Base-by-base conservation (phyloP, 495 filamentous ascomycete species). In the Aspergillus nidulans region DNA sequence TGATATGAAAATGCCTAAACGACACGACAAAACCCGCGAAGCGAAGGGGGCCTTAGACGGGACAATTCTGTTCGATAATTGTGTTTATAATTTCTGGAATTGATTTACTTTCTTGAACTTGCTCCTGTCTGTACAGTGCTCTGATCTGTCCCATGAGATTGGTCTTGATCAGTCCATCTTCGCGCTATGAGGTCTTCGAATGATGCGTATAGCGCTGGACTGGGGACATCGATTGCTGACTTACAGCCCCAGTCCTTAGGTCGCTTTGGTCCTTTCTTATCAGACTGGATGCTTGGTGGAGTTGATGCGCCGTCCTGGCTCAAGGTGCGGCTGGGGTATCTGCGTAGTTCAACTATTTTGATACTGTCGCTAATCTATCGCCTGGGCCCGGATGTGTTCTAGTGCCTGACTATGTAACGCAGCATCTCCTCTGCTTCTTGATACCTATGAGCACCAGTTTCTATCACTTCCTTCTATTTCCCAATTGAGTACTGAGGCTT, bases 71-170 rank as follows among this genome's bases (percentile, higher is more conserved):
- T 55, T 47, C 24, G 26, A 47, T 55, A 20, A 47, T 48, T 48
- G 52, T 55, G 52, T 48, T 55, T 40, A 48, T 55, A 55, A 48
- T 49, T 47, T 16, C 34, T 42, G 12, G 25, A 56, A 56, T 56
- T 40, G 18, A 56, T 48, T 53, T 5, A 26, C 15, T 40, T 18
- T 39, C 45, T 18, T 49, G n/a, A 9, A 46, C 8, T 34, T 30
- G 24, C 15, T 42, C 21, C 5, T 47, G 6, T 23, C 18, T 23
- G 2, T 43, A 8, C 43, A 39, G 39, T 18, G 19, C 8, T 53
- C 16, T 43, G 28, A 16, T 32, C 24, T 19, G 42, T 43, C 21
- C 34, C n/a, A n/a, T n/a, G 10, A 34, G 2, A 13, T 12, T 6
- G 30, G 10, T 34, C 30, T 6, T 12, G 9, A 12, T 34, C 10